Percentiles rank a stretch among this genome's conserved stretches.
These are phyloP conservation scores for Colletotrichum ledebouriae DNA, from an alignment of 2,329 filamentous ascomycete genomes.

Conservation along the genomic window DNA sequence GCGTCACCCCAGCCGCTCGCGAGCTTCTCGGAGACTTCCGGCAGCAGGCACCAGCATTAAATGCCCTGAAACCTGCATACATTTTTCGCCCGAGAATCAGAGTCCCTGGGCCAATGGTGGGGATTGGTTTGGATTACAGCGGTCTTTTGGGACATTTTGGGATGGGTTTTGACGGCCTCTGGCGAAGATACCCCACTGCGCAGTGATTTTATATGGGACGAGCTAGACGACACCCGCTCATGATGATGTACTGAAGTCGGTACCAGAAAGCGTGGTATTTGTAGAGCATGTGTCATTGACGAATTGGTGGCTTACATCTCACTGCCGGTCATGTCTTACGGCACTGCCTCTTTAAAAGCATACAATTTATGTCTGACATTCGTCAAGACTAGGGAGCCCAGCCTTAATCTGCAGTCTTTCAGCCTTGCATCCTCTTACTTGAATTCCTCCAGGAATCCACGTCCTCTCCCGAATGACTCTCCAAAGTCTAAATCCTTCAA, in stretches of 20 bases:
- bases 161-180: background rate
- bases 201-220: background rate
- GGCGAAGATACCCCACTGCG: constrained; percentile 9
- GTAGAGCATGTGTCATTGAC: background rate
- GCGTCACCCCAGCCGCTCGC: constrained; percentile 8
- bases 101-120: background rate
- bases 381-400: no score
- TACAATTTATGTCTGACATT: no score
- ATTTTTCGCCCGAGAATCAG: background rate
- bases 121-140: background rate
- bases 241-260: background rate
- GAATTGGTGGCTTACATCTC: no score
- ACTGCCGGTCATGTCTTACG: no score
- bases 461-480: background rate
- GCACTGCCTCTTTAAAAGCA: no score
- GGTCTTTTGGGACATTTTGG: background rate
- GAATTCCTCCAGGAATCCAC: background rate
- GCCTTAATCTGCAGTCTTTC: no score
- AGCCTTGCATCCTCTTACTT: no score
- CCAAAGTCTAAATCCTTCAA: background rate
- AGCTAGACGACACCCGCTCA: background rate
- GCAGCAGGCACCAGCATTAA: constrained; percentile 30
- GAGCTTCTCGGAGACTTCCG: background rate
- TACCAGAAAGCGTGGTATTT: background rate
- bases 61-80: constrained; percentile 20